phyloP scores from a whole-genome alignment of 768 basidiomycete species.

The Asterophora lycoperdoides region DNA sequence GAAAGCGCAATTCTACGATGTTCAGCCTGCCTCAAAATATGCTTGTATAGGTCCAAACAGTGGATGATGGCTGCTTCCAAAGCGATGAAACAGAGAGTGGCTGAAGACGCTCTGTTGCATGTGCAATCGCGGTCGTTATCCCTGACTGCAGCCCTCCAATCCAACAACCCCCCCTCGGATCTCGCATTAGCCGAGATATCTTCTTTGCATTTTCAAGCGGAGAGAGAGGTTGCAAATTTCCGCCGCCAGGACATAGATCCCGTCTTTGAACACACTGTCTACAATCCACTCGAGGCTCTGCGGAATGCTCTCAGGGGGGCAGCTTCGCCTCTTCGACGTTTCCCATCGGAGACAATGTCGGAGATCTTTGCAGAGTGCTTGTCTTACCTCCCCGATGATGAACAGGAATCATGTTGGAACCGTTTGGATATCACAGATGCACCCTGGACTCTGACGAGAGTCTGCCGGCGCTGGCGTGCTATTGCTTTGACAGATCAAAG shows the following conservation, averaged over 20 bases:
- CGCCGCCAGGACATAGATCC: not conserved
- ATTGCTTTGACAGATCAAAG: not conserved
- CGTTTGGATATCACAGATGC: not conserved
- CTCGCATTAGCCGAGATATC: not conserved
- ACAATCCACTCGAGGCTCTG: not conserved
- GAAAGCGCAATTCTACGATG: no score
- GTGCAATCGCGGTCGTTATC: not conserved
- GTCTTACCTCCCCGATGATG: not conserved
- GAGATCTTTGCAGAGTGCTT: not conserved
- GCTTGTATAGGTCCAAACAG: no score
- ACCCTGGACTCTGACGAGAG: not conserved
- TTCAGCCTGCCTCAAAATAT: no score
- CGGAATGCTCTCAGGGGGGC: not conserved
- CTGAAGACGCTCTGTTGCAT: not conserved
- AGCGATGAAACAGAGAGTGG: not conserved
- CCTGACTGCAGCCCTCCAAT: not conserved
- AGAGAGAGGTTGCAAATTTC: not conserved
- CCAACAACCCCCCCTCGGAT: slow-evolving; percentile 3
- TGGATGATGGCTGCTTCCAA: no score
- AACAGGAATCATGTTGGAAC: not conserved
- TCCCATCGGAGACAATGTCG: slow-evolving; percentile 4
- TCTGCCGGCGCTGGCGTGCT: not conserved
- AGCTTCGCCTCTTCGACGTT: not conserved
- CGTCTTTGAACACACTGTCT: not conserved
- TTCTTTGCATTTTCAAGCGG: not conserved